These are phyloP conservation scores for Aspergillus nanangensis DNA, from an alignment of 495 filamentous ascomycete genomes.

Conservation along the genomic window DNA sequence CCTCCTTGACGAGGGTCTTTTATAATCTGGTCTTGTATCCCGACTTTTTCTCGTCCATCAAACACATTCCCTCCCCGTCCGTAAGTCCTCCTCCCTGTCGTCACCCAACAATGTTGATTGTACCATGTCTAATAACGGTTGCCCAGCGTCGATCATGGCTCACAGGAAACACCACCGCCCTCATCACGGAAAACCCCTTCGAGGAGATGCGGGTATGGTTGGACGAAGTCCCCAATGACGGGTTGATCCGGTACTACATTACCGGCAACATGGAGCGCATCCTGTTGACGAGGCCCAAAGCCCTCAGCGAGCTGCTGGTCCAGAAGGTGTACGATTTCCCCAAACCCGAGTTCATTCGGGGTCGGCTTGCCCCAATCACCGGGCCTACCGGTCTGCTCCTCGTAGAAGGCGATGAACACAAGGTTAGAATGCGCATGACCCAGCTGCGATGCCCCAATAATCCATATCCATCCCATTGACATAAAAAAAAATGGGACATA, in stretches of 20 bases:
- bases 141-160: constrained; percentile 32
- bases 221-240: constrained; percentile 68
- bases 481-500: constrained; percentile 1
- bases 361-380: constrained; percentile 57
- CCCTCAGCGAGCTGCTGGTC: constrained; percentile 59
- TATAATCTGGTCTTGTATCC: constrained; percentile 66
- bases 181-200: constrained; percentile 45
- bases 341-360: constrained; percentile 59
- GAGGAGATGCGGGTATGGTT: constrained; percentile 57
- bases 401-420: constrained; percentile 84
- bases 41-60: constrained; percentile 64
- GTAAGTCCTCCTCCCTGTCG: constrained; percentile 30
- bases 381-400: constrained; percentile 70
- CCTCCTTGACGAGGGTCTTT: constrained; percentile 23
- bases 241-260: constrained; percentile 67
- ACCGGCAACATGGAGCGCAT: constrained; percentile 69
- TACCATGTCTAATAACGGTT: background rate
- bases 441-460: too few relatives aligned
- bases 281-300: constrained; percentile 60
- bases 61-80: constrained; percentile 55
- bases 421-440: constrained; percentile 35
- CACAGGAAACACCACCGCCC: constrained; percentile 23
- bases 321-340: constrained; percentile 73
- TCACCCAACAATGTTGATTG: background rate
- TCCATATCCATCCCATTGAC: too few relatives aligned